A percentile compares a stretch with the other conserved stretches of the same genome.
Conservation (phyloP, 441 rosid genomes). For the Aquilaria agallochum region DNA sequence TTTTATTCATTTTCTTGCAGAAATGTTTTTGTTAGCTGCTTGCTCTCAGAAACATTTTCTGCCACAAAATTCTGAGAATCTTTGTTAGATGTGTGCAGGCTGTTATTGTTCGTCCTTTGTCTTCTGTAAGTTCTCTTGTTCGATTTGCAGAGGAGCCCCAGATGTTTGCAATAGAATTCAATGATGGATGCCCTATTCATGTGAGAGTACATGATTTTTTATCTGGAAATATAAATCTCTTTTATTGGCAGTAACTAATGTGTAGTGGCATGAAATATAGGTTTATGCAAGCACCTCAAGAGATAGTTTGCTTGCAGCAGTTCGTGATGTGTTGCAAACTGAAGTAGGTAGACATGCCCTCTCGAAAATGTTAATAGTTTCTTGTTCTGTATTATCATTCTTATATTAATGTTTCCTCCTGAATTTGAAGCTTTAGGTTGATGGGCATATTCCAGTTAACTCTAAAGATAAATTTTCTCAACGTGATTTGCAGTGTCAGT, state of each 20-base stretch:
- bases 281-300: slow-evolving; percentile 98
- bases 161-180: slow-evolving; percentile 97
- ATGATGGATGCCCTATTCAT: slow-evolving; percentile 96
- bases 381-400: slow-evolving; percentile 3
- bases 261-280: slow-evolving; percentile 35
- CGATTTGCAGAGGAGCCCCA: slow-evolving; percentile 99
- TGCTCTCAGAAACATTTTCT: slow-evolving; percentile 12
- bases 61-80: slow-evolving; percentile 56
- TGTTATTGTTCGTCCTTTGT: slow-evolving; percentile 91
- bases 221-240: slow-evolving; percentile 13
- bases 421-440: slow-evolving; percentile 6
- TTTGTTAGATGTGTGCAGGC: slow-evolving; percentile 98
- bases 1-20: too few species aligned
- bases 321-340: slow-evolving; percentile 93
- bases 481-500: slow-evolving; percentile 58
- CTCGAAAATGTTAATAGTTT: slow-evolving; percentile 23
- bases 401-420: slow-evolving; percentile 8
- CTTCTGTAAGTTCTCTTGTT: slow-evolving; percentile 87
- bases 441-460: too few species aligned
- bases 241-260: slow-evolving; percentile 27
- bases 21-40: slow-evolving; percentile 1
- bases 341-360: slow-evolving; percentile 71
- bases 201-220: slow-evolving; percentile 47
- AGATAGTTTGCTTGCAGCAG: slow-evolving; percentile 94
- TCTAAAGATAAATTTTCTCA: background rate